Base-by-base conservation (phyloP, 257 asterid species). In the Solanum clarkiae region DNA sequence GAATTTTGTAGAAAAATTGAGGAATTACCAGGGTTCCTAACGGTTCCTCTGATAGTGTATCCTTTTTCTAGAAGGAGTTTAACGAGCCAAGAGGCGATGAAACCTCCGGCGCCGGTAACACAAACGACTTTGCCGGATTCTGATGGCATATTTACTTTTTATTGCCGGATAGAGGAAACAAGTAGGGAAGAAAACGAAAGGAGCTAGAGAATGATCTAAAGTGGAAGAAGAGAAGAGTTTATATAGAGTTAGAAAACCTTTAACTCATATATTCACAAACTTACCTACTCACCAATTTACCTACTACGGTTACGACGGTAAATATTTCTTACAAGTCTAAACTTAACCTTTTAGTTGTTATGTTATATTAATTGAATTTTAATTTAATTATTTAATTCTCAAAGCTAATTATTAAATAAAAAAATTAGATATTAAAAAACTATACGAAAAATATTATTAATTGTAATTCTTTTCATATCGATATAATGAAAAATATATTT, bases 101-200 rank as follows among this genome's bases (percentile, higher is more conserved):
- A 96, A 3, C 99, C 99, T 10, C 97, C 99, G 88, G 98, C 98
- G 86, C 99, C 99, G 87, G 99, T 96, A 86, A 96, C 97, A 85
- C 99, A 96, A 44, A 95, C 98, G 49, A 91, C 88, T 53, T 92
- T 91, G 55, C 96, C 97, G 70, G 93, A 85, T 66, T 82, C 90
- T 6, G 93, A 85, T 82, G 94, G 98, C 99, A 95, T 95, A 80
- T 22, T 87, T 56, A 51, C 65, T 56, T 45, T 45, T 24, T 44
- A 5, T 6, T 8, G 70, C 68, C n/a, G 72, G 45, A n/a, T 13
- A 40, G 69, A 62, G 36, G 36, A 32, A 32, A 32, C 36, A 2
- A 32, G 4, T 32, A 32, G 36, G 3, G 36, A 36, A 36, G 18
- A 45, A 72, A 15, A 68, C 8, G 7, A 36, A 15, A 68, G 68